Evolutionary conservation across 2,329 filamentous ascomycete genomes (phyloP), one percentile per base, ranked within the genome.

Genomic region (Talaromyces atroroseus): DNA sequence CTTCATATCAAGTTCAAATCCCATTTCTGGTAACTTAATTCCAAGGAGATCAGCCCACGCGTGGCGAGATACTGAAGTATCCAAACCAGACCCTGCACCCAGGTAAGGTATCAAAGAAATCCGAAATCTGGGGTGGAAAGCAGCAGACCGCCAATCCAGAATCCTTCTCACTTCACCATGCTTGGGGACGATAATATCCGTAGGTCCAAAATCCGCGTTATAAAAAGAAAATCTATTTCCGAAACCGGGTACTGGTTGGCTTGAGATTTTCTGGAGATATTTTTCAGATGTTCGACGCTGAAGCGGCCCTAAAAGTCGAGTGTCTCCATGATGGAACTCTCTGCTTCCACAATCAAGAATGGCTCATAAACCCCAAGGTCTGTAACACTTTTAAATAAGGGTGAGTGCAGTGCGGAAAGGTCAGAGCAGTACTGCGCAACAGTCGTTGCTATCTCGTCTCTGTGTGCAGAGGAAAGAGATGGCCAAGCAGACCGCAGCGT

Each of bases 121-220:
- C 53, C 50, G 58, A 18, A 54, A 60, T 16, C 50, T 54, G 7
- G 46, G 56, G 20, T 56, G 58, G 23, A 42, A 60, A 1, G 38
- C 53, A 45, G 56, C 57, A 34, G 56, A 58, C 40, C 57, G 49
- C 59, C 56, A 60, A 26, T 60, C 57, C 20, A 60, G 12, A 11
- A 59, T 59, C 23, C 49, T 46, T 18, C 18, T 16, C 8, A 60
- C 26, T 18, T 18, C 36, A 40, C 50, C 46, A 40, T 54, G 24
- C 10, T 54, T 38, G n/a, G 53, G 44, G n/a, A 60, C 34, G 1
- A 60, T 18, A 11, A 60, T 51, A 51, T 60, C 57, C 8, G 59
- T 58, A 52, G 38, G 34, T 20, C 34, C 38, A 36, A 42, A 18
- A 14, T 46, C 44, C 23, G 44, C 44, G 11, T 46, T 10, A 18